phyloP scores from a whole-genome alignment of 768 basidiomycete species.

The Boletus barrowsii region DNA sequence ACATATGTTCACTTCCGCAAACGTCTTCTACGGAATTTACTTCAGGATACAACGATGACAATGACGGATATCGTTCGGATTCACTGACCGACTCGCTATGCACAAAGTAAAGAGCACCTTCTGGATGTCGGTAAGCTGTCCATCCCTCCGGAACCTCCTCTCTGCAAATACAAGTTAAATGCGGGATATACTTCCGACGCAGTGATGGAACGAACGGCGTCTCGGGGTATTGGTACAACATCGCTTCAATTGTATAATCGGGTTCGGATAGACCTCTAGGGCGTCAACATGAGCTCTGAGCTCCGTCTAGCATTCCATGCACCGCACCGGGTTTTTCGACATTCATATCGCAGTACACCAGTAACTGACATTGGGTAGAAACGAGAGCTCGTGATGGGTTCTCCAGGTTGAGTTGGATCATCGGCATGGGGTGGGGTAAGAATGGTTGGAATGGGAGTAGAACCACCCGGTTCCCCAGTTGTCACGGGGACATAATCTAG shows the following conservation, averaged over 20 bases:
- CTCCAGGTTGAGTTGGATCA: slow-evolving; percentile 10
- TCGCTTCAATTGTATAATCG: slow-evolving; percentile 13
- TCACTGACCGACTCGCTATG: too few relatives aligned
- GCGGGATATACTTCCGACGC: background rate
- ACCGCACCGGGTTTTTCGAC: slow-evolving; percentile 9
- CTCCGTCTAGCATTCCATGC: background rate
- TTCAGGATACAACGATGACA: background rate
- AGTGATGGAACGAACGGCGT: slow-evolving; percentile 16
- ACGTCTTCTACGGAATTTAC: slow-evolving; percentile 42
- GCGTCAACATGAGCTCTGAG: background rate
- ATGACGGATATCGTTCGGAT: background rate
- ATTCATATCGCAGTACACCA: slow-evolving; percentile 6
- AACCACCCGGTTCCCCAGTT: background rate
- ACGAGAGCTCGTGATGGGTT: background rate
- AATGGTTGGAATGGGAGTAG: background rate
- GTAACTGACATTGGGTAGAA: slow-evolving; percentile 16
- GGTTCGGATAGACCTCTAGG: slow-evolving; percentile 3
- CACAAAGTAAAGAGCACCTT: slow-evolving; percentile 38
- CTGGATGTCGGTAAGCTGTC: slow-evolving; percentile 51
- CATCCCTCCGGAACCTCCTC: slow-evolving; percentile 35
- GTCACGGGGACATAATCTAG: too few relatives aligned
- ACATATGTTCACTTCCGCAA: slow-evolving; percentile 54
- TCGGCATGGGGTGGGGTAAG: slow-evolving; percentile 5
- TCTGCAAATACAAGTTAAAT: slow-evolving; percentile 6
- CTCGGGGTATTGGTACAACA: slow-evolving; percentile 17